Conservation (phyloP, 176 grass and related monocot genomes). For the Lolium rigidum region DNA sequence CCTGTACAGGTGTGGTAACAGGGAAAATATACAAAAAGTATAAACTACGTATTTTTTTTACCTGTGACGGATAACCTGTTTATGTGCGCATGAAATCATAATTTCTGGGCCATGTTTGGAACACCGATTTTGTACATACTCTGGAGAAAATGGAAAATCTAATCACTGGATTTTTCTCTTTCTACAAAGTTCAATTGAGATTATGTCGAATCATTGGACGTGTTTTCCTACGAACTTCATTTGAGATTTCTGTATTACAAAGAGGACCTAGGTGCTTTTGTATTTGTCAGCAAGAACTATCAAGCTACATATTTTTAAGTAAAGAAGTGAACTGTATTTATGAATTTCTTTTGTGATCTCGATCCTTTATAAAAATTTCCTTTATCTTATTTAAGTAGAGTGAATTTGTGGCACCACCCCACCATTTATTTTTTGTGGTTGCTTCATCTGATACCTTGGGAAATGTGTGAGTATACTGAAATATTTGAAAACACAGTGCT, state of each 20-base stretch:
- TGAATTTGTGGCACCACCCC: not conserved
- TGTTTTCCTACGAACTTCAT: not conserved
- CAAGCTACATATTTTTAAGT: not conserved
- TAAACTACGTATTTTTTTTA: conserved; percentile 12
- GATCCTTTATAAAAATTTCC: not conserved
- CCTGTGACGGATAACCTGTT: not conserved
- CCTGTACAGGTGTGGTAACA: no score
- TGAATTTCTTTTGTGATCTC: not conserved
- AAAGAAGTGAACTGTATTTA: not conserved
- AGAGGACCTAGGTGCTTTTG: not conserved
- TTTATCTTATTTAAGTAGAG: not conserved
- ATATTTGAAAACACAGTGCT: conserved; percentile 11
- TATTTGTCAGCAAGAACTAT: conserved; percentile 2
- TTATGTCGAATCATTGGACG: not conserved
- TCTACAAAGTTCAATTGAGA: not conserved
- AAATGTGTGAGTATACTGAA: not conserved
- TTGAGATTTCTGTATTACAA: not conserved
- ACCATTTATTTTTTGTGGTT: not conserved
- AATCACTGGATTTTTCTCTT: not conserved
- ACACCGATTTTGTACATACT: not conserved
- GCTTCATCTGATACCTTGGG: not conserved
- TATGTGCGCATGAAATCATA: not conserved
- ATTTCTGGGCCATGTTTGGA: conserved; percentile 15
- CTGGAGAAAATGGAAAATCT: conserved; percentile 22
- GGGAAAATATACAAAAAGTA: no score